Conservation (phyloP, 805 yeast genomes). For the Wickerhamomyces hampshirensis region DNA sequence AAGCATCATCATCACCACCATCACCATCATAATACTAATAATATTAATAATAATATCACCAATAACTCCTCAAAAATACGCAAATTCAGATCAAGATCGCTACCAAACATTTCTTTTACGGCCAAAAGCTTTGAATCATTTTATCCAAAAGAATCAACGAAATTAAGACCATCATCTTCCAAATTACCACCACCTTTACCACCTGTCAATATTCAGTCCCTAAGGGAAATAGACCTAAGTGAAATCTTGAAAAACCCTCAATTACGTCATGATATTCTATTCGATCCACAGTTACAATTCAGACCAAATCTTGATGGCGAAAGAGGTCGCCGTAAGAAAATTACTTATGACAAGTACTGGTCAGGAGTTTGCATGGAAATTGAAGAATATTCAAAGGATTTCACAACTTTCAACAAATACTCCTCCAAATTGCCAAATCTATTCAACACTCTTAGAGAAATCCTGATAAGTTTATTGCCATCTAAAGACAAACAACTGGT, state of each 20-base stretch:
- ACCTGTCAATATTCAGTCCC: slow-evolving; percentile 75
- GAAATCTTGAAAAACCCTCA: slow-evolving; percentile 91
- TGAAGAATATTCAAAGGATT: slow-evolving; percentile 28
- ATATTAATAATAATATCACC: too few relatives aligned
- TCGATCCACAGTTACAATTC: slow-evolving; percentile 88
- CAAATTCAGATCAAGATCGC: slow-evolving; percentile 25
- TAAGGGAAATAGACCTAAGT: slow-evolving; percentile 81
- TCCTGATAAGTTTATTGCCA: slow-evolving; percentile 71
- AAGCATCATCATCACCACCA: too few relatives aligned
- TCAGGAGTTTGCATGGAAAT: slow-evolving; percentile 67
- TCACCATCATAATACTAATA: too few relatives aligned
- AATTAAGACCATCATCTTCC: slow-evolving; percentile 23
- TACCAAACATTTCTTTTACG: slow-evolving; percentile 22
- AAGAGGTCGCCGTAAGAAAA: slow-evolving; percentile 73
- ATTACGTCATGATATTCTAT: slow-evolving; percentile 85
- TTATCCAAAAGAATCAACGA: slow-evolving; percentile 17
- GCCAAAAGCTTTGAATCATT: slow-evolving; percentile 11
- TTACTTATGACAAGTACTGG: slow-evolving; percentile 82
- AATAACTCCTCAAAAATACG: slow-evolving; percentile 14
- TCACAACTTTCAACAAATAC: slow-evolving; percentile 12
- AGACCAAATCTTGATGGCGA: slow-evolving; percentile 91
- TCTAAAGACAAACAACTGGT: slow-evolving; percentile 65
- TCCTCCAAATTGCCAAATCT: slow-evolving; percentile 49
- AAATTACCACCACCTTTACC: slow-evolving; percentile 51
- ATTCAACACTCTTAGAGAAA: slow-evolving; percentile 74